Evolutionary conservation across 768 basidiomycete genomes (phyloP).

Genomic region (Kwoniella europaea): DNA sequence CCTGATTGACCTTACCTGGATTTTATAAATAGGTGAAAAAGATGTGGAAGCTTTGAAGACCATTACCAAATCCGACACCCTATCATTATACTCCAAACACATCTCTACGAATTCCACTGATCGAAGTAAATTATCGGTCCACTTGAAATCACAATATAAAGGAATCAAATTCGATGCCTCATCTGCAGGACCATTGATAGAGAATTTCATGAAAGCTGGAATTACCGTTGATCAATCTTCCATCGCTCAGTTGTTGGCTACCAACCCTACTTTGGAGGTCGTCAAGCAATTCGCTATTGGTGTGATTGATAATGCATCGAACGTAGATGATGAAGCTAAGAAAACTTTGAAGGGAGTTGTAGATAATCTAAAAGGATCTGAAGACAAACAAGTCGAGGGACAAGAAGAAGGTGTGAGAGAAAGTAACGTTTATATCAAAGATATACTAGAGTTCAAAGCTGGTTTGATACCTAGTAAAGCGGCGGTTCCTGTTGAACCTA

Average conservation of each 20-base stretch:
- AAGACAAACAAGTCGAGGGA: constrained; percentile 49
- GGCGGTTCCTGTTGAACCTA: constrained; percentile 67
- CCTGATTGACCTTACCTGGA: too few relatives aligned
- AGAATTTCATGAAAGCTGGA: constrained; percentile 62
- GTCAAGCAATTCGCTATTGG: constrained; percentile 71
- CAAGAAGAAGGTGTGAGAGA: constrained; percentile 62
- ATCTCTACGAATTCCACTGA: constrained; percentile 72
- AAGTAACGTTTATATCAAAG: constrained; percentile 69
- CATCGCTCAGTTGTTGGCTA: constrained; percentile 64
- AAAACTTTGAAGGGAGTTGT: constrained; percentile 65
- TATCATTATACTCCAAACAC: constrained; percentile 70
- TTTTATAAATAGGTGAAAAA: constrained; percentile 64
- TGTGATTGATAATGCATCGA: constrained; percentile 52
- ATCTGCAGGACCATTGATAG: constrained; percentile 69
- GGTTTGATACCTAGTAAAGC: constrained; percentile 65
- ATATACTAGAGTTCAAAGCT: constrained; percentile 71
- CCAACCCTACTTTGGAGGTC: constrained; percentile 66
- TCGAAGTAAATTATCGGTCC: constrained; percentile 83
- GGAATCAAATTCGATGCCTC: constrained; percentile 66
- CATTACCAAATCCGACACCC: constrained; percentile 75
- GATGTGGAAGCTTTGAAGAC: constrained; percentile 71
- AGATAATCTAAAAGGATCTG: constrained; percentile 61
- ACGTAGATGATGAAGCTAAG: constrained; percentile 60
- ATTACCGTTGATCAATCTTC: constrained; percentile 64
- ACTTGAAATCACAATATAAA: constrained; percentile 72